Evolutionary conservation across 768 basidiomycete species (phyloP), one percentile per base, ranked within the genome.

Genomic region (Trametes elegans): DNA sequence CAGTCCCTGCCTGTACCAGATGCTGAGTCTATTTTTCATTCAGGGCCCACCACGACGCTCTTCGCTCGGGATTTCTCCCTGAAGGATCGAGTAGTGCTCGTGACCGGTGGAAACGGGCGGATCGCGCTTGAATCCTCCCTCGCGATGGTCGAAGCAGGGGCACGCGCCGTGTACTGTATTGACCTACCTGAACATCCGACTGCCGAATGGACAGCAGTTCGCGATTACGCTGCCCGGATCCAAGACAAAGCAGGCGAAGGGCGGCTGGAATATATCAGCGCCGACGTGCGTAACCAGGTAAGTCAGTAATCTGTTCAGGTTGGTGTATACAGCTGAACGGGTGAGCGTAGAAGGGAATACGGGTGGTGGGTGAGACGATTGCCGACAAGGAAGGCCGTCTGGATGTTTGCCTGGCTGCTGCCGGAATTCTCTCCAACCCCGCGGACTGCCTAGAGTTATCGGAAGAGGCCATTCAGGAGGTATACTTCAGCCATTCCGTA

Each of bases 81-180:
- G 21, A 46, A 42, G 16, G 68, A 66, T 51, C 64, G 69, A 13
- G 70, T 72, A 19, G 72, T 64, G 5, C 62, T 75, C 41, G 71
- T 76, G 10, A 66, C 71, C 5, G 74, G 74, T 2, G 75, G 54
- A 1, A 69, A 71, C 45, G 68, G 72, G n/a, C 73, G 88, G 0
- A 78, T 92, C 13, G 90, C 89, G 2, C 80, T 93, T 8, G 90
- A 92, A 71, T 84, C 86, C 82, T 86, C 87, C 23, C 70, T 90
- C 42, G 81, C 83, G 2, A 71, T 90, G 27, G 79, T 79, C 29
- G 90, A 91, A 71, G 84, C 81, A 8, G 88, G 89, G n/a, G 85
- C 84, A 4, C 62, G 65, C 23, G 82, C 75, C 0, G 75, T 88
- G 7, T 88, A 89, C 65, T 87, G 85, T 62, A 68, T 87, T 8